A percentile compares a stretch with the other conserved stretches of the same genome.
These are phyloP conservation scores for Solanum chilense DNA, from an alignment of 257 asterid genomes.

Conservation along the genomic window DNA sequence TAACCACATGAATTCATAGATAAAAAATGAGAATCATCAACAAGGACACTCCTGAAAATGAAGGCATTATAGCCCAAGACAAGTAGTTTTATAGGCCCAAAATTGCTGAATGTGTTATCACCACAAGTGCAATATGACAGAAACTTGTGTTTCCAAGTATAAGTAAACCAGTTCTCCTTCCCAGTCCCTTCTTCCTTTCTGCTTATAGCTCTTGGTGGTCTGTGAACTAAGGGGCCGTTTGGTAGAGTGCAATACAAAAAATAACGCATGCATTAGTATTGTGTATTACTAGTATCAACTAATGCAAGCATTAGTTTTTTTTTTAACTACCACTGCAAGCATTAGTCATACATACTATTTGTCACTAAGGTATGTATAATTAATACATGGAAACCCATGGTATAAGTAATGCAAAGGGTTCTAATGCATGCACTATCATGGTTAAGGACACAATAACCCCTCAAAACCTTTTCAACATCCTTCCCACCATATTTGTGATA, in stretches of 20 bases:
- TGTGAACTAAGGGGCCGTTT: neutral
- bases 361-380: neutral
- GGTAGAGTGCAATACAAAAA: neutral
- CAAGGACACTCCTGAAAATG: neutral
- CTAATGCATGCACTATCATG: neutral
- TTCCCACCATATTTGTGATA: neutral
- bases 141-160: neutral
- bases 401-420: neutral
- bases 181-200: neutral
- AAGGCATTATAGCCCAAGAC: neutral
- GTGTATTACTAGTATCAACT: neutral
- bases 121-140: neutral
- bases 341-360: neutral
- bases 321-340: neutral
- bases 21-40: neutral
- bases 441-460: neutral
- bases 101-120: neutral
- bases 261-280: neutral
- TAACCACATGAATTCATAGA: neutral
- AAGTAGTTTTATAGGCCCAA: neutral
- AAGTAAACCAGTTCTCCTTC: neutral
- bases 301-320: neutral
- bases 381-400: neutral
- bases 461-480: neutral
- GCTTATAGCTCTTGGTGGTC: neutral